Base-by-base conservation (phyloP, 805 yeast genomes). In the Wickerhamomyces strasburgensis region DNA sequence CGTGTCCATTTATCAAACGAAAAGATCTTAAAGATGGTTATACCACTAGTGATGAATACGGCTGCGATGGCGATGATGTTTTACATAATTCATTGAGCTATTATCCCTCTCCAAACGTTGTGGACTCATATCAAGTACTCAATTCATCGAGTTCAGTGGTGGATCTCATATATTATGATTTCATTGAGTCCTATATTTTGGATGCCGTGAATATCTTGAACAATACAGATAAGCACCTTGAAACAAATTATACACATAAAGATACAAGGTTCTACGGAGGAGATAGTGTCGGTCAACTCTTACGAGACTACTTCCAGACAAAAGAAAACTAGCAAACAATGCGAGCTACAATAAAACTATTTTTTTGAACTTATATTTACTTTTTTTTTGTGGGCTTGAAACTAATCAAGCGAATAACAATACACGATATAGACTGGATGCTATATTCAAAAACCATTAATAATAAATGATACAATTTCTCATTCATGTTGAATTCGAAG, bases 31-130 rank as follows among this genome's bases (percentile, higher is more conserved):
- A 77, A 1, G 75, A 74, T 42, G 98, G 98, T 0, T 84, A 83
- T 49, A 79, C 78, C 0, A 90, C 98, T 0, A 50, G 60, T 31
- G 98, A 93, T 55, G 98, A 90, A 52, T 69, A 72, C 48, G 98
- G 97, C 0, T 60, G 67, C 45, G 78, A 79, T 44, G 98, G 98
- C 16, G 98, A 93, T 56, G 98, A 84, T 65, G 70, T 87, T 27
- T 49, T 78, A 39, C 89, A 84, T 61, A 65, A 62, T 40, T 72
- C 84, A 2, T 72, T 82, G 32, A 64, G 65, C 0, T 64, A 70
- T 39, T 80, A 72, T 56, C 72, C 69, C 6, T 67, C 87, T 3
- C 96, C 98, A 8, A 89, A 87, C 51, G 94, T 85, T 10, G 75
- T 90, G 19, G 82, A 75, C 47, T 62, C 83, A 1, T 59, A 53